Percentiles rank a stretch among this genome's conserved stretches.
phyloP scores from a whole-genome alignment of 2,329 filamentous ascomycete genomes.

The Colletotrichum sp. region DNA sequence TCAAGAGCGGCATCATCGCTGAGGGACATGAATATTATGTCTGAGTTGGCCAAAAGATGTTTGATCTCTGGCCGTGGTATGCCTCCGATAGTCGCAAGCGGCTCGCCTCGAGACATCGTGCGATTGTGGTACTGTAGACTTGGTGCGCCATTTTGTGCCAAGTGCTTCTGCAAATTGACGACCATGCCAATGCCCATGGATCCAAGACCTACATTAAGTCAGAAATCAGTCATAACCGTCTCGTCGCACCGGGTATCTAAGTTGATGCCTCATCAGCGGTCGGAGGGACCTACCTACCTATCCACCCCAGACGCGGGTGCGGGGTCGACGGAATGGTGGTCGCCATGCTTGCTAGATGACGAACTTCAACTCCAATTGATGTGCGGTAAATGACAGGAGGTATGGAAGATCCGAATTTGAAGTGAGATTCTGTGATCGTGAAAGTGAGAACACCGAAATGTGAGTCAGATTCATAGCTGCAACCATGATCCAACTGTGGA shows the following conservation, averaged over 20 bases:
- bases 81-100: conserved; percentile 32
- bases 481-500: not conserved
- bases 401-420: accelerated
- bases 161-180: conserved; percentile 50
- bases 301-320: conserved; percentile 16
- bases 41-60: conserved; percentile 31
- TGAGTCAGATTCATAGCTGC: not conserved
- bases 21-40: conserved; percentile 45
- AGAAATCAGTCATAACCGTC: not conserved
- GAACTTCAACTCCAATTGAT: not conserved
- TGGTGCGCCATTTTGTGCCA: conserved; percentile 26
- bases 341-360: not conserved
- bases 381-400: accelerated
- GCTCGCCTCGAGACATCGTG: conserved; percentile 48
- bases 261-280: not conserved
- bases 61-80: conserved; percentile 23
- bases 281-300: not conserved
- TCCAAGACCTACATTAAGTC: conserved; percentile 42
- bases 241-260: not conserved
- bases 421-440: not conserved
- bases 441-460: not conserved
- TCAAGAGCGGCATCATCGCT: conserved; percentile 47
- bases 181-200: conserved; percentile 59
- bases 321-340: not conserved
- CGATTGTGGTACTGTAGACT: conserved; percentile 49